Base-by-base conservation (phyloP, 1,284 basidiomycete genomes). In the Ustilago crameri region DNA sequence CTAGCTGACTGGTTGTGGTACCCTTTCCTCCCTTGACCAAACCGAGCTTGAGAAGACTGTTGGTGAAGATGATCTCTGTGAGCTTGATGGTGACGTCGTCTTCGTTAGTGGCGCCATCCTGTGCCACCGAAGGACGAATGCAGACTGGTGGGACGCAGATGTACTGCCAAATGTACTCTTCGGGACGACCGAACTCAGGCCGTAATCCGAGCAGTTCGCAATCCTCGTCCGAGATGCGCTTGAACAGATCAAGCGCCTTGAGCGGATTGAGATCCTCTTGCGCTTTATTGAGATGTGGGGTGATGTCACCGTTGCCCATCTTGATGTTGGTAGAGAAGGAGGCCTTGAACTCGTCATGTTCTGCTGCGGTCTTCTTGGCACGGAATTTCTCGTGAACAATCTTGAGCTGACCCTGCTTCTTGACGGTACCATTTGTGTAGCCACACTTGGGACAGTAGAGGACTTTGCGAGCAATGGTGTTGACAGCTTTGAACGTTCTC, bases 121-220 rank as follows among this genome's bases (percentile, higher is more conserved):
- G 96, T 0, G 92, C 91, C 1, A 99, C 96, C 5, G 94, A 97
- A 0, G 96, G 96, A 43, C 96, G 90, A 61, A 98, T 98, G 82
- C 93, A 96, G 38, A 97, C 94, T 0, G 96, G 96, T 18, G 96
- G 96, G 15, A 98, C 96, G 32, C 95, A 96, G 17, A 99, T 90
- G 84, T 98, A 98, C 84, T 98, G 95, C 96, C 96, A 99, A 59
- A 99, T 90, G 82, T 95, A 98, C 82, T 98, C 92, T 85, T 99
- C 96, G 2, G 96, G 96, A 55, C 96, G 86, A 53, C 95, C 95
- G 79, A 90, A 91, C 27, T 89, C 88, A 3, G 96, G 96, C 66
- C 92, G 90, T 53, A 98, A 85, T 0, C 95, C 95, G 9, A 99
- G 87, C 46, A 99, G 86, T 84, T 98, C 96, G 82, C 93, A 96